Evolutionary conservation across 2,329 filamentous ascomycete genomes (phyloP), one percentile per base, ranked within the genome.

Genomic region (Fusarium gaditjirri): DNA sequence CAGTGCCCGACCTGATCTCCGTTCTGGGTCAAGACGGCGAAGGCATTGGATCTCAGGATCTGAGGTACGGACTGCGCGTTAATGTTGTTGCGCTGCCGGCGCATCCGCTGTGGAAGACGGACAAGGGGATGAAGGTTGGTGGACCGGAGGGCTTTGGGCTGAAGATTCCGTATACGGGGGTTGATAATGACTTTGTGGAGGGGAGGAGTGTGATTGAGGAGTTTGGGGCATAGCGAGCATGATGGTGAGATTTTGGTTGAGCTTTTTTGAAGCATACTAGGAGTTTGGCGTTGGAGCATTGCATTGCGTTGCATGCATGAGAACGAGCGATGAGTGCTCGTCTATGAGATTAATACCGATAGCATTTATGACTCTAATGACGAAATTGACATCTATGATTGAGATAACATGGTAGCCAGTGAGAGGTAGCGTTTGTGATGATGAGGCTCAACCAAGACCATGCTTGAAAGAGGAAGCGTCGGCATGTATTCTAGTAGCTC

Each of bases 181-280:
- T 78, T n/a, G 74, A 77, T 42, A 74, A 78, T 61, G 67, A 68
- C 29, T 88, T 86, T 70, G 78, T 80, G 8, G 84, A 86, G 75
- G 84, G 86, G 1, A 73, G 71, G 13, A 88, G 86, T 65, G 85
- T 88, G 0, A 87, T 88, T 75, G 84, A 87, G 43, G 86, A 88
- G 76, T 88, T 78, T 74, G 76, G 71, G 42, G 49, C 43, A 52
- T 76, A 67, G 44, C 44, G 39, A 21, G 38, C 11, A 46, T 17
- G 23, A 8, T 3, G 23, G 29, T 72, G 33, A 57, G 25, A 6
- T 49, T 47, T 7, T 13, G 21, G 5, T 8, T 29, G 36, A 19
- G 33, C 12, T 11, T 54, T 43, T 35, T 21, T 9, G 12, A 13
- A 36, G 25, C 41, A 19, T 65, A n/a, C 1, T n/a, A 44, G 65